Evolutionary conservation across 2,329 filamentous ascomycete genomes (phyloP).

Genomic region (Beauveria bassiana): DNA sequence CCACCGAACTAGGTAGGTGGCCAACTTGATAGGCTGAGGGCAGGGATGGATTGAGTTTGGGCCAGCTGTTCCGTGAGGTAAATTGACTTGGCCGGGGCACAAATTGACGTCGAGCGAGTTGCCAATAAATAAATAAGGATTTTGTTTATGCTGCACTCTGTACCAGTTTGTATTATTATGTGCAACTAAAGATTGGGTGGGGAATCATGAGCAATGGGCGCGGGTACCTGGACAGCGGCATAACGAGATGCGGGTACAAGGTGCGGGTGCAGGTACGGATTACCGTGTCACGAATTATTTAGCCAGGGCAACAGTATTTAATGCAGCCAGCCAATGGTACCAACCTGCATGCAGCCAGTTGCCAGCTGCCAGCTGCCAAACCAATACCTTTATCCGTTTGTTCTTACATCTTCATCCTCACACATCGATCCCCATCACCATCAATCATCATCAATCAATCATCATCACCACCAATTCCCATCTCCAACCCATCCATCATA

Average conservation of each 20-base stretch:
- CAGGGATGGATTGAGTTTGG: constrained; percentile 1
- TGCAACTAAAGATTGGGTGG: neutral
- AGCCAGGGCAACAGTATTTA: too few relatives aligned
- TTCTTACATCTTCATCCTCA: neutral
- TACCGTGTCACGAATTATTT: too few relatives aligned
- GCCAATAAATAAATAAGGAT: neutral
- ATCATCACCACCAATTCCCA: neutral
- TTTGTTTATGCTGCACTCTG: too few relatives aligned
- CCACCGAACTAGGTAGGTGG: neutral
- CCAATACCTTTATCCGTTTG: neutral
- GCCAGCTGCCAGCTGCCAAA: neutral
- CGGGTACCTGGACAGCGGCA: neutral
- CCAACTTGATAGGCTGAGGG: neutral
- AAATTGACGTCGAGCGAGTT: constrained; percentile 1
- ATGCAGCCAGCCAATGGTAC: too few relatives aligned
- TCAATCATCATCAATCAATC: neutral
- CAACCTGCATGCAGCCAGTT: neutral
- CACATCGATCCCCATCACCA: neutral
- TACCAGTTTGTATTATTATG: too few relatives aligned
- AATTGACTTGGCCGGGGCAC: neutral
- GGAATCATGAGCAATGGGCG: neutral
- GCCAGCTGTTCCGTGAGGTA: neutral
- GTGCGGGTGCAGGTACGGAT: too few relatives aligned
- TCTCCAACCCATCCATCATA: neutral
- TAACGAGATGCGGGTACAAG: neutral